Evolutionary conservation across 441 rosid species (phyloP).

Genomic region (Pelargonium hybrid): DNA sequence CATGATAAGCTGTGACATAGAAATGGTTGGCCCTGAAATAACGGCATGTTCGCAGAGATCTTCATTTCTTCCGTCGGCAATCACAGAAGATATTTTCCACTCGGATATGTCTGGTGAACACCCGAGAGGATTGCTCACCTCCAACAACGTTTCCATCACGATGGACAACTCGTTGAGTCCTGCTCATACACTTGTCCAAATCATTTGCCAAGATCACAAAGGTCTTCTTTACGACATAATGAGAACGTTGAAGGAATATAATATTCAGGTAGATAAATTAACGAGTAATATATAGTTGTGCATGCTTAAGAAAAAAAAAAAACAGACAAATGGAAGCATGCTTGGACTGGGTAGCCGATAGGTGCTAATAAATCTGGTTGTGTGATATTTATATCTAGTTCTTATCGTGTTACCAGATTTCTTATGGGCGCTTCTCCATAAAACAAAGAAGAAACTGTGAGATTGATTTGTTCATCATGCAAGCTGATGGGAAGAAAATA

Average conservation of each 20-base stretch:
- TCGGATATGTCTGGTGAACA: constrained; percentile 31
- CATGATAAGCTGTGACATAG: constrained; percentile 61
- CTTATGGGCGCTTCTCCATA: constrained; percentile 67
- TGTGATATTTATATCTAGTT: constrained; percentile 2
- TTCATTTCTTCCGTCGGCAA: constrained; percentile 46
- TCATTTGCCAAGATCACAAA: constrained; percentile 75
- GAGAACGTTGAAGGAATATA: constrained; percentile 84
- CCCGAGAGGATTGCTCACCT: constrained; percentile 29
- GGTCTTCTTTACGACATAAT: constrained; percentile 80
- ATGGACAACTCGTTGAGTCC: constrained; percentile 77
- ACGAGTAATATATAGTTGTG: too few species aligned
- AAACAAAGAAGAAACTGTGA: constrained; percentile 52
- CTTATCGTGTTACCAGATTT: constrained; percentile 39
- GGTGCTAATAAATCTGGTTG: too few species aligned
- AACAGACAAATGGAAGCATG: too few species aligned
- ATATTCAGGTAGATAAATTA: constrained; percentile 58
- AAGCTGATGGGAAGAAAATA: constrained; percentile 72
- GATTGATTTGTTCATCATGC: constrained; percentile 74
- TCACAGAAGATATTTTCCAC: constrained; percentile 45
- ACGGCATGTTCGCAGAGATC: constrained; percentile 53
- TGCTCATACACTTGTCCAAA: constrained; percentile 73
- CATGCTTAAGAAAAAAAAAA: too few species aligned
- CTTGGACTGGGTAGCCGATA: too few species aligned
- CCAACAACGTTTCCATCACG: constrained; percentile 38
- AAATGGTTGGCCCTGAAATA: constrained; percentile 58